Evolutionary conservation across 495 filamentous ascomycete species (phyloP).

Genomic region (Umbilicaria muhlenbergii): DNA sequence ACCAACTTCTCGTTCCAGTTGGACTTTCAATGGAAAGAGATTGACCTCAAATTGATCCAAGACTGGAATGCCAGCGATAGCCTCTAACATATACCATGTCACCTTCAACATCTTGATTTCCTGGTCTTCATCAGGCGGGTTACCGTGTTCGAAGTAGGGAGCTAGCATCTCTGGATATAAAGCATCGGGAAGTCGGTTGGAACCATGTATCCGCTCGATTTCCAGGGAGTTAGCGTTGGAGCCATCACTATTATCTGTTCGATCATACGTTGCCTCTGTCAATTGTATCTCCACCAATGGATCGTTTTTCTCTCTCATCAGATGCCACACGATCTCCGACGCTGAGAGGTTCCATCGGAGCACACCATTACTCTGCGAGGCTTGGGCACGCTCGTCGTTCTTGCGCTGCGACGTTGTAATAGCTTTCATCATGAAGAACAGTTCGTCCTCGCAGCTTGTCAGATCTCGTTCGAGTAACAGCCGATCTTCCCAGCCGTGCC

Average conservation of each 20-base stretch:
- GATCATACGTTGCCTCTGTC: slow-evolving; percentile 74
- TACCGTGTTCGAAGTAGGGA: slow-evolving; percentile 58
- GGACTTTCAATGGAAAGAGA: slow-evolving; percentile 81
- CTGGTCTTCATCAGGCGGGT: slow-evolving; percentile 24
- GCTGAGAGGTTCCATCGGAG: slow-evolving; percentile 82
- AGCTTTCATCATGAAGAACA: slow-evolving; percentile 99
- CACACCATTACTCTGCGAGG: slow-evolving; percentile 55
- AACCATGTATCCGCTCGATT: slow-evolving; percentile 64
- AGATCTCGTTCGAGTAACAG: slow-evolving; percentile 77
- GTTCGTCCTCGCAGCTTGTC: slow-evolving; percentile 78
- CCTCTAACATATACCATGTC: slow-evolving; percentile 95
- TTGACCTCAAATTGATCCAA: slow-evolving; percentile 96
- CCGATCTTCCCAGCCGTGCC: slow-evolving; percentile 80
- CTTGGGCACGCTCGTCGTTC: slow-evolving; percentile 48
- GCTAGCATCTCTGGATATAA: slow-evolving; percentile 92
- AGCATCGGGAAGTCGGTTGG: slow-evolving; percentile 79
- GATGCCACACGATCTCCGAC: slow-evolving; percentile 90
- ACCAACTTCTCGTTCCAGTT: slow-evolving; percentile 84
- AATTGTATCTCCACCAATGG: slow-evolving; percentile 91
- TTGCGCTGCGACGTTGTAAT: slow-evolving; percentile 92
- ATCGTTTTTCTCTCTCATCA: slow-evolving; percentile 70
- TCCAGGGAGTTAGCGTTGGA: slow-evolving; percentile 89
- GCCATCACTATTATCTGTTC: slow-evolving; percentile 89
- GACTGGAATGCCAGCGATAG: slow-evolving; percentile 93
- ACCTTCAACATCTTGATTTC: slow-evolving; percentile 73